Conservation (phyloP, 768 basidiomycete genomes). For the Cystobasidium onofrii region DNA sequence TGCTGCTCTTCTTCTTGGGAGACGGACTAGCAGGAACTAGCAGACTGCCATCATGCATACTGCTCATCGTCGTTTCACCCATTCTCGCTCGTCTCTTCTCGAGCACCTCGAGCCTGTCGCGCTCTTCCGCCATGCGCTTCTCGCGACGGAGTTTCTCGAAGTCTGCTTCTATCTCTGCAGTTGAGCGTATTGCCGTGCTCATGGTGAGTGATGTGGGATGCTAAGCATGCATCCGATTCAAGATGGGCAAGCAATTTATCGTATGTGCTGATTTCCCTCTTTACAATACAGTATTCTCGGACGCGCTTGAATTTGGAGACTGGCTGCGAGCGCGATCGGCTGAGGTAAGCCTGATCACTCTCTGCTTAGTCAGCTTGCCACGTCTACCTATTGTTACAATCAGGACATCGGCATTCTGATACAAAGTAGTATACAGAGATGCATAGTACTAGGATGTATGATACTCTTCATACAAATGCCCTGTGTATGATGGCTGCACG, state of each 20-base stretch:
- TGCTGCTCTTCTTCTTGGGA: conserved; percentile 5
- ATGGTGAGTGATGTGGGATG: too few species aligned
- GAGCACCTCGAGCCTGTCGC: background rate
- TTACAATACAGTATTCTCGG: too few species aligned
- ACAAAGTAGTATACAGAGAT: too few species aligned
- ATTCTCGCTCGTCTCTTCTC: background rate
- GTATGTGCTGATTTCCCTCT: too few species aligned
- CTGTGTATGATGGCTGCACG: too few species aligned
- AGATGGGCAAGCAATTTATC: too few species aligned
- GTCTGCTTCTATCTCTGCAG: background rate
- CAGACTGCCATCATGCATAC: too few species aligned
- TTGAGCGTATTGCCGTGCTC: too few species aligned
- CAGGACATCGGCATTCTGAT: too few species aligned
- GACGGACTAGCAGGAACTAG: background rate
- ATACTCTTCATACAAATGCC: too few species aligned
- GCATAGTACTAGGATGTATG: too few species aligned
- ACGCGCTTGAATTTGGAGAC: background rate
- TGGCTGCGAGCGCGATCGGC: background rate
- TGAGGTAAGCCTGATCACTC: background rate
- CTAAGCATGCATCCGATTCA: background rate
- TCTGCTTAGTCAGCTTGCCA: background rate
- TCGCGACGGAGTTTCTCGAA: background rate
- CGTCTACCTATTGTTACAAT: too few species aligned
- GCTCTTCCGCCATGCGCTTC: background rate
- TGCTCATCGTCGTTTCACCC: background rate